Evolutionary conservation across 1,284 basidiomycete species (phyloP), one percentile per base, ranked within the genome.

Genomic region (Sphagnurus paluster): DNA sequence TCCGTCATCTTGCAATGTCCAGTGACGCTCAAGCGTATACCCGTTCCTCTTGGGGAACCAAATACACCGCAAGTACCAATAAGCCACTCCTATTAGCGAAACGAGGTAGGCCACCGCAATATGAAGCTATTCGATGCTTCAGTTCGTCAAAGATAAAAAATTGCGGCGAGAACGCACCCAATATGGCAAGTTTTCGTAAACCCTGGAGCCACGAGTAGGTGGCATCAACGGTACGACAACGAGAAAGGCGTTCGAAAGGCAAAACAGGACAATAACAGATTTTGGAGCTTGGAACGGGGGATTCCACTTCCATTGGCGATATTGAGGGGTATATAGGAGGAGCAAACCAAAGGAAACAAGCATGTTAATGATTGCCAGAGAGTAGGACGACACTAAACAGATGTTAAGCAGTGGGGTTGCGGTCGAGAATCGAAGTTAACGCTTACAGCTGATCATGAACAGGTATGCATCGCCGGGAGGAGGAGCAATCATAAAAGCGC

Each of bases 391-490:
- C 9, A 54, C 52, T 54, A 25, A 10, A 6, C 10, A 9, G 21
- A 26, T 23, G 13, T n/a, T 28, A 24, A 25, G 17, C 9, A 13
- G 8, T 14, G 8, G 26, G n/a, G n/a, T n/a, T n/a, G n/a, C n/a
- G n/a, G n/a, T n/a, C n/a, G n/a, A n/a, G n/a, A n/a, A n/a, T n/a
- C n/a, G n/a, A n/a, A n/a, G n/a, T n/a, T n/a, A n/a, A n/a, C n/a
- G 64, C 80, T 55, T 42, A 83, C 84, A 59, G 53, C 76, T 85
- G 41, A 87, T 71, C 56, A 83, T 71, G 61, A 87, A 83, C 16
- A 80, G 68, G 54, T 84, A 88, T 0, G 81, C 81, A 54, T 87
- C 85, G 1, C 84, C 82, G 0, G 81, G 73, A 1, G 84, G 84
- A 0, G 80, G 70, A 1, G 69, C 65, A 5, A 76, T 54, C 37